Evolutionary conservation across 108 stramenopile species (phyloP).

Genomic region (Ochromonas danica): DNA sequence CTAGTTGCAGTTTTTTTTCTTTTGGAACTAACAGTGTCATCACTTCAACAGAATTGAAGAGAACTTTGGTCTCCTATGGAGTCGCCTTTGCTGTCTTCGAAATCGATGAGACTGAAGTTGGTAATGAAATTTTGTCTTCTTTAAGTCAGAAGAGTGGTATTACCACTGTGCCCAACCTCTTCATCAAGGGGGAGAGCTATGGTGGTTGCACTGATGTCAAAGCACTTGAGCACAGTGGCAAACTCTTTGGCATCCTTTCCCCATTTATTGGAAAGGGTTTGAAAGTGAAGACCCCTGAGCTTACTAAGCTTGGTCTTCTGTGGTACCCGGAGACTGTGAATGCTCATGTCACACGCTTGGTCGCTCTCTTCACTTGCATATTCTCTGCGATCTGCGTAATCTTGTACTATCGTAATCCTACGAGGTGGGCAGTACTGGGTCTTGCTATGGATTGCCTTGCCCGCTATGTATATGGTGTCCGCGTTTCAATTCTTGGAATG

Average conservation of each 20-base stretch:
- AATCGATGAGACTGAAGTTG: conserved; percentile 8
- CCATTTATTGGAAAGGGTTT: not conserved
- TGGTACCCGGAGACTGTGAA: conserved; percentile 28
- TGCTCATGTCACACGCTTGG: not conserved
- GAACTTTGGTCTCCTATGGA: conserved; percentile 16
- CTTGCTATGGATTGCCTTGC: conserved; percentile 12
- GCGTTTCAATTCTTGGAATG: not conserved
- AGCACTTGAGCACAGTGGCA: not conserved
- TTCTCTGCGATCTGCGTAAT: not conserved
- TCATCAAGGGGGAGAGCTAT: not conserved
- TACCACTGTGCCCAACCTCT: conserved; percentile 26
- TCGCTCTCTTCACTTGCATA: not conserved
- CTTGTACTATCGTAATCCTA: conserved; percentile 1
- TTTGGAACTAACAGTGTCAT: too few species aligned
- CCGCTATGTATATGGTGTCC: conserved; percentile 3
- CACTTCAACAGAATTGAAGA: conserved; percentile 37
- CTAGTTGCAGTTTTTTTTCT: too few species aligned
- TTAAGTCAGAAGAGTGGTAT: not conserved
- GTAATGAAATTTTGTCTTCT: too few species aligned
- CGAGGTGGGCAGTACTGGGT: conserved; percentile 21
- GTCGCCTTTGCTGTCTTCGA: conserved; percentile 21
- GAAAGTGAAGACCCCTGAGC: not conserved
- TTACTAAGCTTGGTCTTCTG: not conserved
- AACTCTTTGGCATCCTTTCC: not conserved
- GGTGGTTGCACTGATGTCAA: conserved; percentile 29